phyloP scores from a whole-genome alignment of 345 rosid species.

The Trapa incisa region DNA sequence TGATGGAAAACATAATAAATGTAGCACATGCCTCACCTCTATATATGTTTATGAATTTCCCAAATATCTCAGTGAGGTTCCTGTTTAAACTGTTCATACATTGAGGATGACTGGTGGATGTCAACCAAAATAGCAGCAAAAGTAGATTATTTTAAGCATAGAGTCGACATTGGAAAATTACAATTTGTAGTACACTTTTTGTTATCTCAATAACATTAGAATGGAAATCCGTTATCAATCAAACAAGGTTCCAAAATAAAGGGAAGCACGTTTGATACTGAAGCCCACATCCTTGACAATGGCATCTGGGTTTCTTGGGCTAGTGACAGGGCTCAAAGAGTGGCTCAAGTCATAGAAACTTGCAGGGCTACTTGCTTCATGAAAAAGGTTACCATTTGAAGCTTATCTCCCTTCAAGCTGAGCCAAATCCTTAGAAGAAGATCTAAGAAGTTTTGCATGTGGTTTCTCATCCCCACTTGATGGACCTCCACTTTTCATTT shows the following conservation, averaged over 20 bases:
- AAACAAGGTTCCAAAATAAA: background rate
- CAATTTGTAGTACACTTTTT: background rate
- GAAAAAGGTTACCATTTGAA: constrained; percentile 7
- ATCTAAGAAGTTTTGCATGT: constrained; percentile 25
- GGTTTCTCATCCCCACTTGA: constrained; percentile 19
- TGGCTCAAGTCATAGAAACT: constrained; percentile 20
- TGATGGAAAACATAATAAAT: constrained; percentile 1
- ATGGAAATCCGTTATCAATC: background rate
- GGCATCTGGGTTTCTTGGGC: constrained; percentile 11
- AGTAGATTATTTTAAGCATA: constrained; percentile 2
- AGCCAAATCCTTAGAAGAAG: constrained; percentile 21
- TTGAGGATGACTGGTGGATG: constrained; percentile 23
- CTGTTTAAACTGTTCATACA: constrained; percentile 64
- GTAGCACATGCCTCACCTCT: constrained; percentile 36
- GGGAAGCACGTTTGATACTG: background rate
- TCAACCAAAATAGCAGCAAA: constrained; percentile 3
- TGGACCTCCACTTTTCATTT: constrained; percentile 12
- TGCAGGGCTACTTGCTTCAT: constrained; percentile 21
- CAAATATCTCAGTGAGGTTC: constrained; percentile 72
- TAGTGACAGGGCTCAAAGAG: constrained; percentile 22
- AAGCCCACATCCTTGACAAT: constrained; percentile 39
- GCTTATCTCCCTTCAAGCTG: constrained; percentile 1
- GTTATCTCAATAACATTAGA: background rate
- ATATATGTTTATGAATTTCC: constrained; percentile 76
- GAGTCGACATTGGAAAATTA: background rate